Evolutionary conservation across 768 basidiomycete genomes (phyloP).

Genomic region (Rhodotorula babjevae): DNA sequence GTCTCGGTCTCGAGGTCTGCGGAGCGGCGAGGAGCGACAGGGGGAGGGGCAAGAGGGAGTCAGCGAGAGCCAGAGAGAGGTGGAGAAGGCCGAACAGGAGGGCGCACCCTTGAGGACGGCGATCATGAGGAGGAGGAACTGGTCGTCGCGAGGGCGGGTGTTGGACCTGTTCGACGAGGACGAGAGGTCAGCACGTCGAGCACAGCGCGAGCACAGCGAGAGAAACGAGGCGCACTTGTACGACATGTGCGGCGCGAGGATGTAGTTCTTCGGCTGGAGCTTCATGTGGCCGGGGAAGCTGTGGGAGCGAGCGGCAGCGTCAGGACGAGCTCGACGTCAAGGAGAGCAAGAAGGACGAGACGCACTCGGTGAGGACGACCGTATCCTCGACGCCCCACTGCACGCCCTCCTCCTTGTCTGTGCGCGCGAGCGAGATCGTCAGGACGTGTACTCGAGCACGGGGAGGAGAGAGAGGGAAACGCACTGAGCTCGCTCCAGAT

Average conservation of each 20-base stretch:
- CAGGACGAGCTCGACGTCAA: not conserved
- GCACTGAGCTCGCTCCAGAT: constrained; percentile 16
- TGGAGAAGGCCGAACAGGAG: too few relatives aligned
- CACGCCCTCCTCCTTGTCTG: constrained; percentile 24
- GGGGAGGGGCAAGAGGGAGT: not conserved
- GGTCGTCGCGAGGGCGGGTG: constrained; percentile 7
- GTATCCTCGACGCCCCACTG: constrained; percentile 23
- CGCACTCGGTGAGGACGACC: constrained; percentile 20
- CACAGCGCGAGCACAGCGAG: not conserved
- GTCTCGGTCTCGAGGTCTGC: constrained; percentile 28
- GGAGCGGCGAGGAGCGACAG: not conserved
- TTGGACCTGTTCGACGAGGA: not conserved
- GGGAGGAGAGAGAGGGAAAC: not conserved
- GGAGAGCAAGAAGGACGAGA: not conserved
- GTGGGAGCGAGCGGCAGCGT: too few relatives aligned
- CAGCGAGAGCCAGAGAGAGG: not conserved
- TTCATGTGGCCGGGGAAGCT: not conserved
- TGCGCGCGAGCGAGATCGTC: too few relatives aligned
- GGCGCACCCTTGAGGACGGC: constrained; percentile 6
- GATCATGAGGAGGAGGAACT: constrained; percentile 24
- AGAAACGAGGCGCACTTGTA: constrained; percentile 10
- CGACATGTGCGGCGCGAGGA: constrained; percentile 5
- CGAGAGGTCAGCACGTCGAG: not conserved
- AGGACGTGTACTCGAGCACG: not conserved
- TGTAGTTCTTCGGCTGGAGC: constrained; percentile 18